Evolutionary conservation across 768 basidiomycete genomes (phyloP), one percentile per base, ranked within the genome.

Genomic region (Lactarius hengduanensis): DNA sequence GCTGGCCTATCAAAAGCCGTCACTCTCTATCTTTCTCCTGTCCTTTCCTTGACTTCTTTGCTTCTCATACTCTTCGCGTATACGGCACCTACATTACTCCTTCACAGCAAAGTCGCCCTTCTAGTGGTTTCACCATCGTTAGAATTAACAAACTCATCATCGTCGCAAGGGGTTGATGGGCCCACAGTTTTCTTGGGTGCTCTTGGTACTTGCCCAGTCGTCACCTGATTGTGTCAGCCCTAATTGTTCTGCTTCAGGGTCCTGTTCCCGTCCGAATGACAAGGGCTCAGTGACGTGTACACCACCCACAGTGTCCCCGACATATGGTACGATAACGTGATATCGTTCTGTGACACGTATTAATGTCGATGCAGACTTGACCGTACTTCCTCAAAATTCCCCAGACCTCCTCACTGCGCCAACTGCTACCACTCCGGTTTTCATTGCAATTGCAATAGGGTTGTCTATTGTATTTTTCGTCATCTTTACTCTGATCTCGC

Each of bases 161-260:
- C 69, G 64, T 68, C 71, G 59, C 71, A 61, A 28, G 70, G 53
- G 6, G 72, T 86, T 13, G 90, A 92, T 74, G 91, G 91, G 8
- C 87, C 91, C 3, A 86, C 82, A 57, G 74, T 89, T 41, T 84
- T 87, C 72, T 72, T 91, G 54, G 91, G 91, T 22, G 73, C 83
- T 13, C 76, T 92, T 53, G 91, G 90, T 86, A 43, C 50, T 55
- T 28, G 9, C 26, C 30, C 45, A 28, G 40, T 26, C 10, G 11
- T 47, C 28, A 28, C 41, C 41, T 41, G 34, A 36, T 0, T 32
- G 47, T 30, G 13, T 55, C 70, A n/a, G 15, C 71, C 28, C 59
- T 58, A 16, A 61, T 34, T 15, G 13, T 30, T 55, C 22, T 54
- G 58, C 62, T 67, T 38, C 34, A 91, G 91, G 91, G 9, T 92